Evolutionary conservation across 1,284 basidiomycete genomes (phyloP), one percentile per base, ranked within the genome.

Genomic region (Farysia itapuensis): DNA sequence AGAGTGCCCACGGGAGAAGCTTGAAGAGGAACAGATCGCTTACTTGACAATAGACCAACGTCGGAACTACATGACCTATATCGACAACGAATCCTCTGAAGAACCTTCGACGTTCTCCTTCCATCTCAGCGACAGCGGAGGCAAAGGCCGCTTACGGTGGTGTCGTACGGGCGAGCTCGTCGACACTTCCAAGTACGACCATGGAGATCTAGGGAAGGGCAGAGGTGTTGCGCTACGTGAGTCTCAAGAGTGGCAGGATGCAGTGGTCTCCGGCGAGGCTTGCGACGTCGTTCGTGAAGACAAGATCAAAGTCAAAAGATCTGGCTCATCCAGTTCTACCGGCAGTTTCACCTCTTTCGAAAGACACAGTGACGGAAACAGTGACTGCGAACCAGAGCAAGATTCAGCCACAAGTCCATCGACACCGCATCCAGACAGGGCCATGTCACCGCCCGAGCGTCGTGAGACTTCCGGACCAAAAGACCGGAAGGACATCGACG

Each of bases 51-150:
- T 81, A 2, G 84, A 86, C 64, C 84, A 88, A 76, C 79, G 86
- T 8, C 77, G 84, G 19, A 87, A 87, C 65, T 88, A 88, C 65
- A 80, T 88, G 4, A 83, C 85, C 34, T 83, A 84, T 61, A 52
- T 65, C 21, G 67, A 79, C 2, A 79, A 84, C 13, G 51, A 56
- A 5, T 39, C n/a, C 12, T n/a, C n/a, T n/a, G 13, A 30, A 2
- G 35, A 22, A 5, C 11, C 13, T 9, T 5, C 9, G 21, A 21
- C 34, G 19, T 22, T 35, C 15, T 35, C 34, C 20, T 23, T 35
- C 21, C 34, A 21, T 9, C 13, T 20, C 7, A 20, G 21, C 6
- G 18, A 9, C 18, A 20, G 9, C 9, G 13, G 9, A 6, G 58
- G 58, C 19, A 54, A 42, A 16, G 87, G 87, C 0, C 81, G 80